phyloP scores from a whole-genome alignment of 331 rosid species.

The Acacia pycnantha region DNA sequence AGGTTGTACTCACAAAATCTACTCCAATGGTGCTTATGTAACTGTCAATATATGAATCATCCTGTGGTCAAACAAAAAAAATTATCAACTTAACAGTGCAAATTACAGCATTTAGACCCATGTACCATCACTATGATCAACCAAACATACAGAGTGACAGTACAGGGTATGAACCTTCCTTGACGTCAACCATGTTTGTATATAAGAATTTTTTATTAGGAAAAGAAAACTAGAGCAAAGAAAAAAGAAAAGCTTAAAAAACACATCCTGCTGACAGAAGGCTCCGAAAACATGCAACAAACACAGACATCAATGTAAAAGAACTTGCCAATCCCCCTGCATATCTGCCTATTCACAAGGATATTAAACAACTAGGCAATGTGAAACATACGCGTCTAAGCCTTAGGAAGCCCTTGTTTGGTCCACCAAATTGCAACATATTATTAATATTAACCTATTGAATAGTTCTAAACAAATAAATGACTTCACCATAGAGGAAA shows the following conservation, averaged over 20 bases:
- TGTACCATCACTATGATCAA: constrained; percentile 15
- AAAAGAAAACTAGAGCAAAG: not conserved
- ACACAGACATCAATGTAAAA: not conserved
- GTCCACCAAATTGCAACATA: not conserved
- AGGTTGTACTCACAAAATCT: constrained; percentile 75
- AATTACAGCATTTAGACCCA: constrained; percentile 1
- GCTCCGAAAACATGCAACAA: not conserved
- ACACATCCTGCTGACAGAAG: not conserved
- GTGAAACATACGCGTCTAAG: not conserved
- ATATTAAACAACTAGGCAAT: not conserved
- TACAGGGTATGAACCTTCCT: not conserved
- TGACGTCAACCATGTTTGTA: not conserved
- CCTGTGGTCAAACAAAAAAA: constrained; percentile 41
- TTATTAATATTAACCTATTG: not conserved
- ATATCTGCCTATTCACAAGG: not conserved
- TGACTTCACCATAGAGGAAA: not conserved
- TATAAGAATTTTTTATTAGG: not conserved
- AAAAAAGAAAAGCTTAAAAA: not conserved
- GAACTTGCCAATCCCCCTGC: not conserved
- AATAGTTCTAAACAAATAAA: not conserved
- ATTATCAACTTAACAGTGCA: constrained; percentile 4
- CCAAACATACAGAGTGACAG: constrained; percentile 22
- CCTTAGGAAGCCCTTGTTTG: not conserved
- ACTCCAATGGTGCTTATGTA: constrained; percentile 98
- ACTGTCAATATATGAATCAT: constrained; percentile 93